phyloP scores from a whole-genome alignment of 257 asterid genomes.

The Sherardia arvensis region DNA sequence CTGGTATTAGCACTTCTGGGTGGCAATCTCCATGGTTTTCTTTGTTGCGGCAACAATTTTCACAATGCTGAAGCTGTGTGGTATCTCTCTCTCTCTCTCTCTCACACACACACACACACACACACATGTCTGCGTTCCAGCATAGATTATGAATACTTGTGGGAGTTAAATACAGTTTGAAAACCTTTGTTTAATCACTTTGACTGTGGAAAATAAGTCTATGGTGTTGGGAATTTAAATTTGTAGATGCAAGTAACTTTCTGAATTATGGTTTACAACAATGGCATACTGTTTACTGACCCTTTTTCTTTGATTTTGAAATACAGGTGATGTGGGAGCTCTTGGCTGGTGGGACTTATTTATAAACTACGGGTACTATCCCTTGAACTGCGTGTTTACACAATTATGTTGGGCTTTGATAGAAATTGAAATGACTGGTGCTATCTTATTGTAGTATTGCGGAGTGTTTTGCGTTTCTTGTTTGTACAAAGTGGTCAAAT shows the following conservation, averaged over 20 bases:
- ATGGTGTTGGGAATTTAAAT: neutral
- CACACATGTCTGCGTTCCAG: no score
- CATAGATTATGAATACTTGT: neutral
- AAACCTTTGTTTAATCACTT: neutral
- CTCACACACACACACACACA: no score
- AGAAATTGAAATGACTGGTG: constrained; percentile 15
- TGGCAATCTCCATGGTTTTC: constrained; percentile 96
- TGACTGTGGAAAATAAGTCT: neutral
- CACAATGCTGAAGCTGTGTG: constrained; percentile 89
- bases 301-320: neutral
- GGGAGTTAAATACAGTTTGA: neutral
- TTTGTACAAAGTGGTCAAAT: constrained; percentile 97
- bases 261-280: no score
- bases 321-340: constrained; percentile 71
- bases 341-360: constrained; percentile 99
- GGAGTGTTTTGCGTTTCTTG: constrained; percentile 98
- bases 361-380: constrained; percentile 76
- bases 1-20: constrained; percentile 89
- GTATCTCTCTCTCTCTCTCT: constrained; percentile 33
- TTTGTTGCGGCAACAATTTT: constrained; percentile 90
- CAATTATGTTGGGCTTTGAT: constrained; percentile 15
- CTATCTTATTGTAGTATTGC: constrained; percentile 51
- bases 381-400: constrained; percentile 4
- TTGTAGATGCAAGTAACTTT: neutral
- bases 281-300: no score